A percentile compares a stretch with the other conserved stretches of the same genome.
phyloP scores from a whole-genome alignment of 371 early-diverging fungal species.

The Sanchytrium tribonematis region DNA sequence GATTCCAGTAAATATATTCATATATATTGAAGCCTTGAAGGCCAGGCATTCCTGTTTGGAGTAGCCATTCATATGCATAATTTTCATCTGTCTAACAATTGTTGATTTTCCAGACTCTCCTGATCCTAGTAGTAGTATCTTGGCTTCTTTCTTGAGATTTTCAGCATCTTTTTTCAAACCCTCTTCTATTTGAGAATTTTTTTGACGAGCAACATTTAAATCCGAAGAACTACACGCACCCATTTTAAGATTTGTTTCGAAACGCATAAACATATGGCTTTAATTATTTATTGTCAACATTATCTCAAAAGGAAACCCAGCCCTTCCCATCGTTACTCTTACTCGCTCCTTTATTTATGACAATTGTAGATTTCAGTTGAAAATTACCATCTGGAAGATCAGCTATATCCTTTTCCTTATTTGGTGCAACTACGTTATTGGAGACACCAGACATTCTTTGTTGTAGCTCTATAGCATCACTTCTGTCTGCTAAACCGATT shows the following conservation, averaged over 20 bases:
- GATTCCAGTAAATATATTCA: slow-evolving; percentile 46
- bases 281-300: not conserved
- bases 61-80: slow-evolving; percentile 7
- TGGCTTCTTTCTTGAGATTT: slow-evolving; percentile 29
- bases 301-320: not conserved
- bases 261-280: not conserved
- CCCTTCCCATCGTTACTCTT: not conserved
- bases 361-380: not conserved
- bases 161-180: slow-evolving; percentile 26
- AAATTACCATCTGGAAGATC: not conserved
- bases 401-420: not conserved
- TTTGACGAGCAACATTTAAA: not conserved
- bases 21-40: slow-evolving; percentile 40
- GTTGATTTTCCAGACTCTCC: slow-evolving; percentile 20
- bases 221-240: not conserved
- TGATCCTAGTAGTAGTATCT: slow-evolving; percentile 26
- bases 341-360: not conserved
- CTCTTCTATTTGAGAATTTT: slow-evolving; percentile 20
- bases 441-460: not conserved
- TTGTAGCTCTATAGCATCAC: not conserved
- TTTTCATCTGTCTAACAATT: slow-evolving; percentile 1
- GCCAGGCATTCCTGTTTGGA: slow-evolving; percentile 27
- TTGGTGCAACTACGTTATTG: not conserved
- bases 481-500: not conserved
- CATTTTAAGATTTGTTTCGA: no score